Conservation (phyloP, 2,329 filamentous ascomycete species). For the Colletotrichum higginsianum region DNA sequence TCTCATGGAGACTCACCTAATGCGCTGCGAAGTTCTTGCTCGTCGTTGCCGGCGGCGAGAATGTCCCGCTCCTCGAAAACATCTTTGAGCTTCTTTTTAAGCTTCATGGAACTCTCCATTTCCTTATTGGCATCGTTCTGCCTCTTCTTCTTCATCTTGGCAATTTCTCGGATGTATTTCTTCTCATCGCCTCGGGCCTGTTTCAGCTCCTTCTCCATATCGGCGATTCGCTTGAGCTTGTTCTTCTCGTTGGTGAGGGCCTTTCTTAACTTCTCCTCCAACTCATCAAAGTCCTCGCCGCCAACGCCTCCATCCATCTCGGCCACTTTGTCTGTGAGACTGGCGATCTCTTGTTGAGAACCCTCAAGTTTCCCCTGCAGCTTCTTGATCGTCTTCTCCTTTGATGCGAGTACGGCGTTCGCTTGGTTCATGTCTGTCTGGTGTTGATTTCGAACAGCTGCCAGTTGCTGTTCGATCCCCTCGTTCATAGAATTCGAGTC, state of each 20-base stretch:
- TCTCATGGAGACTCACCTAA: background rate
- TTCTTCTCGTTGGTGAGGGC: background rate
- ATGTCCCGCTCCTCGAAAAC: background rate
- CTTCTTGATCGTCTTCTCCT: background rate
- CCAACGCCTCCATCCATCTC: background rate
- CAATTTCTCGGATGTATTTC: background rate
- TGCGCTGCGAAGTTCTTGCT: no score
- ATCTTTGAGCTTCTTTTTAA: background rate
- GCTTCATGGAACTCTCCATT: background rate
- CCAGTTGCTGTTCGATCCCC: background rate
- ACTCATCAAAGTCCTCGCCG: background rate
- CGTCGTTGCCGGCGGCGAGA: background rate
- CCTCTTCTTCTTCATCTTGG: background rate
- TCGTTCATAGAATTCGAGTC: background rate
- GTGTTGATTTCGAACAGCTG: background rate
- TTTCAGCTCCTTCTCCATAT: background rate
- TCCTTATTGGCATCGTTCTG: background rate
- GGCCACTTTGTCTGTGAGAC: background rate
- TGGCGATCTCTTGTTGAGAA: background rate
- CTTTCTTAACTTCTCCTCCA: background rate
- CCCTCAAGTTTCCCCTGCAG: background rate
- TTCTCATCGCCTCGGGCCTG: background rate
- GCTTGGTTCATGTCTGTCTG: background rate
- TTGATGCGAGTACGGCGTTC: background rate
- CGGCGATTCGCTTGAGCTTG: background rate